Conservation (phyloP, 116 monocot species). For the Thalassia testudinum region DNA sequence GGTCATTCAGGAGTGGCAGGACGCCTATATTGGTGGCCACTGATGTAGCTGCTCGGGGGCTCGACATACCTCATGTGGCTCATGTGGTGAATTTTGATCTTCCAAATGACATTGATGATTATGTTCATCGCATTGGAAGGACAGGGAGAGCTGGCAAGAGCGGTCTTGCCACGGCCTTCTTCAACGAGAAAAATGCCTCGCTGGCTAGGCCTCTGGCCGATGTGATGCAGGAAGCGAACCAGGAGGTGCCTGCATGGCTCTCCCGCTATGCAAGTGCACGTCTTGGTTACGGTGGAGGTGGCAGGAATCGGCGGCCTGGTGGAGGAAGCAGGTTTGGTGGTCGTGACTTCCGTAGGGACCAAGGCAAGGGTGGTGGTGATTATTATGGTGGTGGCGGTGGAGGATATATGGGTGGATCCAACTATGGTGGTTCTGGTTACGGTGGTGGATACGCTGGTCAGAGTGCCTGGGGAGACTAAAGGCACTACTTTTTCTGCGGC, state of each 20-base stretch:
- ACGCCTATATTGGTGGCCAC: slow-evolving; percentile 78
- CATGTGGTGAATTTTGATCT: slow-evolving; percentile 77
- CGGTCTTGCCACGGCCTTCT: slow-evolving; percentile 71
- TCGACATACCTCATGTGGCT: slow-evolving; percentile 78
- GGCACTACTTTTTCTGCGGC: not conserved
- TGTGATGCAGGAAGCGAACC: slow-evolving; percentile 74
- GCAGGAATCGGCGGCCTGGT: slow-evolving; percentile 32
- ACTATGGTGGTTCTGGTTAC: slow-evolving; percentile 5
- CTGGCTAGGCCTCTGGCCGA: slow-evolving; percentile 48
- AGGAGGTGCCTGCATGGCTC: slow-evolving; percentile 72
- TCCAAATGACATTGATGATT: slow-evolving; percentile 71
- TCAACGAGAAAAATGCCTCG: slow-evolving; percentile 52
- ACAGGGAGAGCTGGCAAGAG: slow-evolving; percentile 70
- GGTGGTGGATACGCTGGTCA: slow-evolving; percentile 16
- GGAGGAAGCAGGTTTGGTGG: slow-evolving; percentile 40
- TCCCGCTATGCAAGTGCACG: slow-evolving; percentile 29
- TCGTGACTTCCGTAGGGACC: slow-evolving; percentile 31
- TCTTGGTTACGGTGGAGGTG: slow-evolving; percentile 31
- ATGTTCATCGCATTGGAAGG: slow-evolving; percentile 75
- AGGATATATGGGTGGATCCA: slow-evolving; percentile 3
- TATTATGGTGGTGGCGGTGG: slow-evolving; percentile 13
- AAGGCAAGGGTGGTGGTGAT: slow-evolving; percentile 11
- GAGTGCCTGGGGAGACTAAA: slow-evolving; percentile 51
- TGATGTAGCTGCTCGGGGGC: slow-evolving; percentile 75
- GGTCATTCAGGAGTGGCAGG: slow-evolving; percentile 62